Base-by-base conservation (phyloP, 2,329 filamentous ascomycete genomes). In the Fusarium foetens region DNA sequence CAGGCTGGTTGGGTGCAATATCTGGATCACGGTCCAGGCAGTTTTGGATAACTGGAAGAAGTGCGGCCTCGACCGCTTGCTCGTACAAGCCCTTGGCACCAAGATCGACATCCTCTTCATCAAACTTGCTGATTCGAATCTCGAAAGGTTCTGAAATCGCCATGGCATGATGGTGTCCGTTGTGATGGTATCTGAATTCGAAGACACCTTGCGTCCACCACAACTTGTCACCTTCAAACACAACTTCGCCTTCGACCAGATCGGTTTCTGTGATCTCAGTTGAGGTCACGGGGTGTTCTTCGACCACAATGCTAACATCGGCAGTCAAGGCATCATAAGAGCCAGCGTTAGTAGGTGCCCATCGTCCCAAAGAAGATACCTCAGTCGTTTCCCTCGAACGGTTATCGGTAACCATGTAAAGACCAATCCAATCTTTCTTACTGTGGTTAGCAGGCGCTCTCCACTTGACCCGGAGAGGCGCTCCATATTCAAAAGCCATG, bases 181-280 rank as follows among this genome's bases (percentile, higher is more conserved):
- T 92, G 82, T 99, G 96, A 82, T 99, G 96, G 83, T 98, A 98
- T 43, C 96, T 91, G 85, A 99, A 97, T 79, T 99, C 96, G 78
- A 97, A 99, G 6, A 97, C 93, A 60, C 96, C 96, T 68, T 95
- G 93, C 0, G 93, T 97, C 96, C 96, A 99, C 92, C 94, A 99
- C 5, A 98, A 88, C 83, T 97, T 97, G 83, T 98, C 95, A 52
- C 96, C 95, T 14, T 91, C 86, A 79, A 99, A 98, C 17, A 94
- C 82, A 78, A 98, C 91, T 80, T 97, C 94, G 46, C 96, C 96
- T 17, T 89, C 87, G 8, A 94, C 88, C 72, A 91, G 86, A 63
- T 93, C 87, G 23, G 82, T 83, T 7, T 87, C 87, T 6, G 86
- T 84, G 2, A 85, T 84, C 59, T 90, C 87, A 17, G 76, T 85